These are phyloP conservation scores for Yamadazyma buinensis DNA, from an alignment of 1,139 yeast species.

Conservation along the genomic window DNA sequence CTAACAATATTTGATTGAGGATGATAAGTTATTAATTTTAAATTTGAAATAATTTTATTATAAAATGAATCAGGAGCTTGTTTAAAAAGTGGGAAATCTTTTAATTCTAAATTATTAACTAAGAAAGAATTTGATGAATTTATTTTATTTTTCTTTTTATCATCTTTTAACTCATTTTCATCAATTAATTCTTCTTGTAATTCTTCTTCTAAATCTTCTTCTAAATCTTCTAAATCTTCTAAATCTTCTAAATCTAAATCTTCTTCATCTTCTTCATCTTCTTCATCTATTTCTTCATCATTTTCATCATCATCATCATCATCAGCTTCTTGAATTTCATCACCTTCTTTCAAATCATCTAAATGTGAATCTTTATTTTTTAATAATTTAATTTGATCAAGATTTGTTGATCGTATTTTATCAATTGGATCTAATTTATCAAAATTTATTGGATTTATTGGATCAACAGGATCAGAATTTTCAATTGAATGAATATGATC, in stretches of 20 bases:
- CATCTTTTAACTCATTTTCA: too few relatives aligned
- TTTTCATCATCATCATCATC: background rate
- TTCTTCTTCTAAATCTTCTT: too few relatives aligned
- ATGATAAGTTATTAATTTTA: conserved; percentile 56
- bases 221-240: too few relatives aligned
- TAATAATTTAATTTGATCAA: too few relatives aligned
- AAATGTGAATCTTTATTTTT: too few relatives aligned
- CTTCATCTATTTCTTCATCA: background rate
- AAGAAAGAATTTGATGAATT: conserved; percentile 38
- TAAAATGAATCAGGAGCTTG: conserved; percentile 66
- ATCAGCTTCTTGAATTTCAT: background rate
- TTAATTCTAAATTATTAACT: conserved; percentile 29
- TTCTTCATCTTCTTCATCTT: background rate
- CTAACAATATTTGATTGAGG: conserved; percentile 68
- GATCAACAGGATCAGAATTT: background rate
- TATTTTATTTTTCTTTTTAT: conserved; percentile 1
- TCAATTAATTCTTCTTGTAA: conserved; percentile 1
- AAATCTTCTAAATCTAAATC: conserved; percentile 5
- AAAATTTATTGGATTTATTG: background rate
- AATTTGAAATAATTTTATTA: conserved; percentile 52
- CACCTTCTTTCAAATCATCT: too few relatives aligned
- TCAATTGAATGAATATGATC: background rate
- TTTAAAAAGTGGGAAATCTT: conserved; percentile 58
- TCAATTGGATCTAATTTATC: too few relatives aligned
- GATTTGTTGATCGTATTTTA: too few relatives aligned